These are phyloP conservation scores for Fusarium mexicanum DNA, from an alignment of 2,329 filamentous ascomycete genomes.

Conservation along the genomic window DNA sequence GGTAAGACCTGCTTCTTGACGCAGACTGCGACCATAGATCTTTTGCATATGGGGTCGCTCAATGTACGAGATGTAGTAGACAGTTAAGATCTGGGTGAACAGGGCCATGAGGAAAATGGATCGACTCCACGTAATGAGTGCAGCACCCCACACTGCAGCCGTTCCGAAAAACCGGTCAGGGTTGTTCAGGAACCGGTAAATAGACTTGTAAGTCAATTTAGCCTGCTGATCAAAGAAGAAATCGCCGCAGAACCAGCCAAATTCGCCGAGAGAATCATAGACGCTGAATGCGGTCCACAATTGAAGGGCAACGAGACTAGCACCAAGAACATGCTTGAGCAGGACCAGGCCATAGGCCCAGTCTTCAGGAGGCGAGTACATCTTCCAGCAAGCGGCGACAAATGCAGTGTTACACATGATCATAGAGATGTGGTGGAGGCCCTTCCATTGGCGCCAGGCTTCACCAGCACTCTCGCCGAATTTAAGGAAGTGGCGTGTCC, in stretches of 20 bases:
- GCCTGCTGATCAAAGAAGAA: conserved; percentile 94
- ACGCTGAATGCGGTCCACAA: conserved; percentile 93
- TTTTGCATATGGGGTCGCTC: conserved; percentile 99
- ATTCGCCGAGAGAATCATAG: conserved; percentile 95
- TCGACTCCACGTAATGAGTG: conserved; percentile 90
- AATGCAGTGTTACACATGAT: conserved; percentile 90
- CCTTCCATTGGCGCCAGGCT: conserved; percentile 98
- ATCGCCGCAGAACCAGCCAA: conserved; percentile 98
- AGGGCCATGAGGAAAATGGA: conserved; percentile 88
- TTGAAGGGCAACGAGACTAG: conserved; percentile 83
- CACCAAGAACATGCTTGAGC: conserved; percentile 86
- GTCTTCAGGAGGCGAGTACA: conserved; percentile 87
- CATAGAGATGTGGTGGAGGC: conserved; percentile 92
- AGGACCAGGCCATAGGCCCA: conserved; percentile 89
- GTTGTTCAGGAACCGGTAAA: conserved; percentile 98
- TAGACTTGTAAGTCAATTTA: conserved; percentile 94
- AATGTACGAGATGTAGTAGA: conserved; percentile 90
- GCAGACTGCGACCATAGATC: conserved; percentile 86
- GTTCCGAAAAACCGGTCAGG: conserved; percentile 93
- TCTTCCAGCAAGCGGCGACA: conserved; percentile 92
- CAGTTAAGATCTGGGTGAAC: conserved; percentile 83
- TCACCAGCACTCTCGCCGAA: conserved; percentile 90
- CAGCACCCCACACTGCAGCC: conserved; percentile 94
- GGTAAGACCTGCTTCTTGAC: conserved; percentile 88
- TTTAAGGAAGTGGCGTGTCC: conserved; percentile 98